Evolutionary conservation across 1,139 yeast species (phyloP), one percentile per base, ranked within the genome.

Genomic region (Nakaseomyces nivariensis): DNA sequence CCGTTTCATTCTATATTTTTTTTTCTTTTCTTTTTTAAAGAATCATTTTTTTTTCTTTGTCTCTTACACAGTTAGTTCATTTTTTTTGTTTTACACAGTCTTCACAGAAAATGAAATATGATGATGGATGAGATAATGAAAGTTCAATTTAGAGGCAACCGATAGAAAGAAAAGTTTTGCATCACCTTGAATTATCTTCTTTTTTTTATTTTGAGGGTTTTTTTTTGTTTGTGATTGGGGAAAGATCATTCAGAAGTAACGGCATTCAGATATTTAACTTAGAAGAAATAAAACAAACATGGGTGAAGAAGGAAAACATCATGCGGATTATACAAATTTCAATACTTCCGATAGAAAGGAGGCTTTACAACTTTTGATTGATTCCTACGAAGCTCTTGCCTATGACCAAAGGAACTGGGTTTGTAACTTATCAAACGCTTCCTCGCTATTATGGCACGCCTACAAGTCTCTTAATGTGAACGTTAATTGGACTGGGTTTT

Each of bases 401-500:
- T 67, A 59, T 1, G 87, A 73, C 17, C 86, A 85, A 51, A 61
- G 71, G 31, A 85, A 87, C 67, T 89, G 96, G 96, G 90, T 90
- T 2, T 81, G 95, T 56, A 92, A 92, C 61, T 69, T 89, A 34
- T 78, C 97, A 31, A 92, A 92, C 61, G 85, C 92, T 37, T 75
- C 96, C 5, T 85, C 96, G 3, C 71, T 92, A 50, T 60, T 92
- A 46, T 90, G 97, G 96, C 83, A 88, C 60, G 92, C 87, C 11
- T 90, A 86, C 67, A 82, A 78, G 52, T 76, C 88, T 0, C 62
- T 85, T 5, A 63, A 63, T n/a, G 55, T 64, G 26, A 64, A 70
- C 1, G 86, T 90, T 24, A 92, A 92, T 64, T 92, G 98, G 98
- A 79, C 95, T 0, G 98, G 98, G 0, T 89, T 92, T 63, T 92